phyloP scores from a whole-genome alignment of 192 early-diverging fungal genomes.

The Umbelopsis ramanniana region DNA sequence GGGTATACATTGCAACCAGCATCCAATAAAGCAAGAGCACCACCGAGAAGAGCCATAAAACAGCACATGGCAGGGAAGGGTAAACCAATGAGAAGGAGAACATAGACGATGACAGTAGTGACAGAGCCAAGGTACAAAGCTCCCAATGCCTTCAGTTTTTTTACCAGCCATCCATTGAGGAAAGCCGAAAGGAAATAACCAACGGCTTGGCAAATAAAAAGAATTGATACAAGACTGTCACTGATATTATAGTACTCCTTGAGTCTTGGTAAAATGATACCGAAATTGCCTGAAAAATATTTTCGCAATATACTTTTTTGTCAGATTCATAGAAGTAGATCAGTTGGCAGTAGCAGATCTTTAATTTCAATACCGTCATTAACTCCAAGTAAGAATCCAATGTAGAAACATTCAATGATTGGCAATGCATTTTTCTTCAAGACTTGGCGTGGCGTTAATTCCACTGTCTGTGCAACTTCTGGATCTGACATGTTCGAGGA shows the following conservation, averaged over 20 bases:
- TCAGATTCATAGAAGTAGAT: no score
- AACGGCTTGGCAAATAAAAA: slow-evolving; percentile 32
- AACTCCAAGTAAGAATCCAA: slow-evolving; percentile 4
- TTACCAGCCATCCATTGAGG: slow-evolving; percentile 35
- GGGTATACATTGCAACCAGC: slow-evolving; percentile 38
- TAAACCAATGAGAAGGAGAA: slow-evolving; percentile 27
- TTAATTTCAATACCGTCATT: neutral
- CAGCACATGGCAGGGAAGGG: slow-evolving; percentile 33
- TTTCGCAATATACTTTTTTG: neutral
- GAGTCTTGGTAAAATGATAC: slow-evolving; percentile 33
- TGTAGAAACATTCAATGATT: slow-evolving; percentile 8
- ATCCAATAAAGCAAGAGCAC: slow-evolving; percentile 34
- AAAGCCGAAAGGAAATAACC: slow-evolving; percentile 33
- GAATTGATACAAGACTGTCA: slow-evolving; percentile 30
- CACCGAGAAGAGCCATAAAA: slow-evolving; percentile 33
- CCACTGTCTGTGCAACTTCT: neutral
- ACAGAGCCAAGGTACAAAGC: slow-evolving; percentile 22
- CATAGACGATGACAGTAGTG: slow-evolving; percentile 12
- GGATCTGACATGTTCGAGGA: neutral
- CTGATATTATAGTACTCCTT: slow-evolving; percentile 40
- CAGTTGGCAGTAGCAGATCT: neutral
- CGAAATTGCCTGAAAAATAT: neutral
- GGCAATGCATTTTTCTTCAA: slow-evolving; percentile 6
- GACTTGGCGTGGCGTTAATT: neutral
- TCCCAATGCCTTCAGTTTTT: slow-evolving; percentile 22